phyloP scores from a whole-genome alignment of 148 eudicot species.

The Rhododendron simsii region DNA sequence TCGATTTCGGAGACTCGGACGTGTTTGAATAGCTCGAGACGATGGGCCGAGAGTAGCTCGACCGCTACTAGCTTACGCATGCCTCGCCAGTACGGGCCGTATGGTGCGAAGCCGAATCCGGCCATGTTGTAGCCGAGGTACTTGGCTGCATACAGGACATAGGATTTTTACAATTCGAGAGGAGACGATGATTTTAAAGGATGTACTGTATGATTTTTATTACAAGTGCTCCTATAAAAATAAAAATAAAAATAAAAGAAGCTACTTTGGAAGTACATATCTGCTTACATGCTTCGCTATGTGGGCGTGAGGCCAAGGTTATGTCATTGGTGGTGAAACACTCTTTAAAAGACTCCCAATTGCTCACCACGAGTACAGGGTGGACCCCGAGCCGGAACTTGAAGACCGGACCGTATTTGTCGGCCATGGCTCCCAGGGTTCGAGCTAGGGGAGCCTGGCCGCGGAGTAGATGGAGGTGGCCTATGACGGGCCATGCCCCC shows the following conservation, averaged over 20 bases:
- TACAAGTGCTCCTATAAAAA: too few species aligned
- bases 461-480: constrained; percentile 5
- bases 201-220: too few species aligned
- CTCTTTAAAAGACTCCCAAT: background rate
- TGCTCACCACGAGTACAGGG: background rate
- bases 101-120: background rate
- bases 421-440: constrained; percentile 7
- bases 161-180: background rate
- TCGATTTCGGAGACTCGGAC: background rate
- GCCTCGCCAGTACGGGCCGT: constrained; percentile 7
- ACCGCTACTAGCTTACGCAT: background rate
- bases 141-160: background rate
- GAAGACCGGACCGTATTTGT: background rate
- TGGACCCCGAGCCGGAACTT: background rate
- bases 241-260: background rate
- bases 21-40: background rate
- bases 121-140: constrained; percentile 1
- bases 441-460: background rate
- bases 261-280: background rate
- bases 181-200: too few species aligned
- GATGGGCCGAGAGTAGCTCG: background rate
- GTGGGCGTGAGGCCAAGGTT: constrained; percentile 1
- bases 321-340: background rate
- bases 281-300: background rate
- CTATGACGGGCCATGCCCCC: background rate